Conservation (phyloP, 805 yeast genomes). For the Saccharomycopsis babjevae region DNA sequence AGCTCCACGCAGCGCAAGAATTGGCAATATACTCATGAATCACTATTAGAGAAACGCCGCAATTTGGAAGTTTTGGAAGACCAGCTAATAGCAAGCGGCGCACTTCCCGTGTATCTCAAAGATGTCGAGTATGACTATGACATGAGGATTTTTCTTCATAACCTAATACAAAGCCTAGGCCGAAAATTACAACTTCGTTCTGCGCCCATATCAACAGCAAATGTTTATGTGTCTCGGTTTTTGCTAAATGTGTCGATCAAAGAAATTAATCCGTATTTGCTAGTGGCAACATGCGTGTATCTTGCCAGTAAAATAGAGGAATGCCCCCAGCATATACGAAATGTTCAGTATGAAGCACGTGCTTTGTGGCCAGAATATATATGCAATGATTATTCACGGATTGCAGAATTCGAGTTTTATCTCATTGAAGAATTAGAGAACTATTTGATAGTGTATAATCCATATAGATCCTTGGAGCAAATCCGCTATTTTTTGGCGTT, state of each 20-base stretch:
- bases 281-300: constrained; percentile 79
- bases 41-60: constrained; percentile 37
- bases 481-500: constrained; percentile 35
- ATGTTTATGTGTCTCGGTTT: constrained; percentile 73
- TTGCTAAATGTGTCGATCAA: constrained; percentile 59
- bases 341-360: constrained; percentile 75
- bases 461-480: constrained; percentile 53
- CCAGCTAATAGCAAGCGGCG: constrained; percentile 17
- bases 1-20: constrained; percentile 65
- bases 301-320: constrained; percentile 92
- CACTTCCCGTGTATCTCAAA: constrained; percentile 34
- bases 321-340: constrained; percentile 85
- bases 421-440: constrained; percentile 78
- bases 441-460: constrained; percentile 64
- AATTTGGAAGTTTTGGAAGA: constrained; percentile 30
- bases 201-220: constrained; percentile 80
- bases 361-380: constrained; percentile 91
- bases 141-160: constrained; percentile 71
- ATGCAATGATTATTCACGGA: constrained; percentile 80
- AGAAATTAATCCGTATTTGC: constrained; percentile 72
- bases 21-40: constrained; percentile 72
- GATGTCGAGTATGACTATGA: constrained; percentile 40
- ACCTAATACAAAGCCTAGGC: constrained; percentile 65
- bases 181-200: constrained; percentile 71
- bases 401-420: constrained; percentile 94